Conservation (phyloP, 164 flowering plant species). For the Stephania yunnanensis region DNA sequence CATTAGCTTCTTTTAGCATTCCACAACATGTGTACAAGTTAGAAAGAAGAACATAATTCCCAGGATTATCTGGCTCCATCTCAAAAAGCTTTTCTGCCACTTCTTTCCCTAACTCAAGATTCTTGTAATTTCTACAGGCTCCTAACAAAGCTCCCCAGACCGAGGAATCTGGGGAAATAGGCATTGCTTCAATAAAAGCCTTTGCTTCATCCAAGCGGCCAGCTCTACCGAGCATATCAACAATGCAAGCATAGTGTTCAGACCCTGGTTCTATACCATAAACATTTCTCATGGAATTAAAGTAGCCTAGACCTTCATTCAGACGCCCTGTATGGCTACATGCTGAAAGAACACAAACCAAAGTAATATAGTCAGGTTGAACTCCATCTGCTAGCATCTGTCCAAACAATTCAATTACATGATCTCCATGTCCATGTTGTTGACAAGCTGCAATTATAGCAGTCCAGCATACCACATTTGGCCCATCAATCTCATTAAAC, state of each 20-base stretch:
- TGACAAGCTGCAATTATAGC: slow-evolving; percentile 56
- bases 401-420: slow-evolving; percentile 44
- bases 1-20: slow-evolving; percentile 43
- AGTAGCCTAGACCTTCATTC: slow-evolving; percentile 46
- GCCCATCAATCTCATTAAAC: slow-evolving; percentile 38
- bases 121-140: slow-evolving; percentile 46
- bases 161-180: slow-evolving; percentile 40
- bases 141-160: slow-evolving; percentile 70
- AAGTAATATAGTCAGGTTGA: slow-evolving; percentile 50
- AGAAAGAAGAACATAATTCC: slow-evolving; percentile 54
- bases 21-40: slow-evolving; percentile 46
- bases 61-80: slow-evolving; percentile 56
- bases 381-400: slow-evolving; percentile 41
- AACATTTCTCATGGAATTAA: slow-evolving; percentile 37
- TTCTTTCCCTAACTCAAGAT: slow-evolving; percentile 54
- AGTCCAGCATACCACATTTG: slow-evolving; percentile 55
- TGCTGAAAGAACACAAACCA: slow-evolving; percentile 55
- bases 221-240: slow-evolving; percentile 58
- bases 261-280: slow-evolving; percentile 39
- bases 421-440: slow-evolving; percentile 48
- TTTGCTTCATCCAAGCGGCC: slow-evolving; percentile 55
- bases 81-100: slow-evolving; percentile 47
- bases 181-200: slow-evolving; percentile 49
- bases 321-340: slow-evolving; percentile 55
- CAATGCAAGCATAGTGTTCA: slow-evolving; percentile 74